Conservation (phyloP, 1,284 basidiomycete species). For the Sphagnurus paluster region DNA sequence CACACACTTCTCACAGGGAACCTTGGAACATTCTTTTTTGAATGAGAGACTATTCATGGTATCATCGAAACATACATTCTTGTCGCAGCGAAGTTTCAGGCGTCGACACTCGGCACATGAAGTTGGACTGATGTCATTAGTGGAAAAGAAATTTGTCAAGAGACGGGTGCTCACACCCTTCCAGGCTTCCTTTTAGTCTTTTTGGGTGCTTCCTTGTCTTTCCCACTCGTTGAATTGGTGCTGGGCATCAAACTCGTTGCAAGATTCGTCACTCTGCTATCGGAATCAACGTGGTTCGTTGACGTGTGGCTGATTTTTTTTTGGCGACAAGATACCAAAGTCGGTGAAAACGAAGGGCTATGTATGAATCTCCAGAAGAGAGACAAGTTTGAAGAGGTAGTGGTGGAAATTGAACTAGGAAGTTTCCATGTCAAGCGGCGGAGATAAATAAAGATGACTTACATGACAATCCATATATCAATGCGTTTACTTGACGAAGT, state of each 20-base stretch:
- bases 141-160: background rate
- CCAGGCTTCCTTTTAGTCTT: constrained; percentile 22
- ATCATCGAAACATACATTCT: constrained; percentile 44
- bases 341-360: too few species aligned
- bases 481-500: too few species aligned
- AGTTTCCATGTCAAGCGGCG: too few species aligned
- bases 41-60: background rate
- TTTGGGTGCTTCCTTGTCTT: constrained; percentile 12
- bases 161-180: constrained; percentile 19
- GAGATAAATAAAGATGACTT: too few species aligned
- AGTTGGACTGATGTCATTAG: constrained; percentile 41
- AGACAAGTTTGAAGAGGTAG: too few species aligned
- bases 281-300: too few species aligned
- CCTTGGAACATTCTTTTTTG: constrained; percentile 34
- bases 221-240: constrained; percentile 1
- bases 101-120: constrained; percentile 75
- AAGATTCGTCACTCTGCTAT: background rate
- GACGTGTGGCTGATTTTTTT: too few species aligned
- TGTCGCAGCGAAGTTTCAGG: constrained; percentile 72
- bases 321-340: too few species aligned
- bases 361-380: too few species aligned
- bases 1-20: constrained; percentile 72
- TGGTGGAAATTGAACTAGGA: too few species aligned
- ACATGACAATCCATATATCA: too few species aligned
- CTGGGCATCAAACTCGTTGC: constrained; percentile 5